Percentiles rank a stretch among this genome's conserved stretches.
phyloP scores from a whole-genome alignment of 1,284 basidiomycete genomes.

The Athelia sp. region DNA sequence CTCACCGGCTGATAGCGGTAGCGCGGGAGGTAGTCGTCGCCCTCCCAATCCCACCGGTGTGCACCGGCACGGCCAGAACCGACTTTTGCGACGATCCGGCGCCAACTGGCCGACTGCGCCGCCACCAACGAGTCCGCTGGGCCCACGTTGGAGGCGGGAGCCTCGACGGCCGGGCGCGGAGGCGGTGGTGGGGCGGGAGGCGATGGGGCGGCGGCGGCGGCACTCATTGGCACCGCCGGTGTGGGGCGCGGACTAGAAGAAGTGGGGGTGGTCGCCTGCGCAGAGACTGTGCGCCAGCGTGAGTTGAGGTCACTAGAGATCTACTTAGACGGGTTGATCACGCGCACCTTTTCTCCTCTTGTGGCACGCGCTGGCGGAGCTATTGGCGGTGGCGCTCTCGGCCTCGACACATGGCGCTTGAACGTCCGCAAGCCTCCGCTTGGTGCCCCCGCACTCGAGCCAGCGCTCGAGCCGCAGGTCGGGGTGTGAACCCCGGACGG shows the following conservation, averaged over 20 bases:
- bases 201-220: too few relatives aligned
- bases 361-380: not conserved
- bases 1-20: conserved; percentile 7
- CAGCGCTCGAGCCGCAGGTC: not conserved
- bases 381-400: not conserved
- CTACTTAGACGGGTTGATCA: not conserved
- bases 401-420: not conserved
- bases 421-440: not conserved
- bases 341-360: not conserved
- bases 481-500: not conserved
- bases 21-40: conserved; percentile 5
- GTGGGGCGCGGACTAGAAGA: not conserved
- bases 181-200: not conserved
- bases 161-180: too few relatives aligned
- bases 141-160: too few relatives aligned
- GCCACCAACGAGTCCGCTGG: not conserved
- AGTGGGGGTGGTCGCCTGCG: not conserved
- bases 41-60: conserved; percentile 11
- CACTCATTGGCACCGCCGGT: too few relatives aligned
- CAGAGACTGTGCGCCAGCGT: not conserved
- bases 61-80: not conserved
- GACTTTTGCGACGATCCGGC: not conserved
- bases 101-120: not conserved
- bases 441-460: not conserved
- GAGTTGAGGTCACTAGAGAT: not conserved